These are phyloP conservation scores for Marasmius fiardii DNA, from an alignment of 1,284 basidiomycete genomes.

Conservation along the genomic window DNA sequence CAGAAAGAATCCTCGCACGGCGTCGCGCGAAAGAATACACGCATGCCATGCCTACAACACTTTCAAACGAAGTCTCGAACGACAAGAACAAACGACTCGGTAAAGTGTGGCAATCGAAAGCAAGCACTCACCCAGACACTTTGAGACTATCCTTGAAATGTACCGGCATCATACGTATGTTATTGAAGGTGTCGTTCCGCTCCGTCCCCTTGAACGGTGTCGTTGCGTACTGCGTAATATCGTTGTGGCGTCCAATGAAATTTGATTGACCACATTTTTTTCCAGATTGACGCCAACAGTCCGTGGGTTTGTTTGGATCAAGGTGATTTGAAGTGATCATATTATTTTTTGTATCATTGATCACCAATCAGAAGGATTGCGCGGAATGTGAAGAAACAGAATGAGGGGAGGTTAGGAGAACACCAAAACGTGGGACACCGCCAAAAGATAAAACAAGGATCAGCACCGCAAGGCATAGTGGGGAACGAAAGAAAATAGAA, in stretches of 20 bases:
- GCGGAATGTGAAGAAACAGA: background rate
- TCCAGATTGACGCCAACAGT: background rate
- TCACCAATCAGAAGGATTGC: background rate
- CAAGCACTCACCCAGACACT: slow-evolving; percentile 70
- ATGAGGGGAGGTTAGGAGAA: background rate
- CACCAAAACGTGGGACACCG: background rate
- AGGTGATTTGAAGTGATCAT: background rate
- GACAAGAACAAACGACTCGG: background rate
- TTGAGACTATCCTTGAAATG: slow-evolving; percentile 86
- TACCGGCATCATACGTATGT: slow-evolving; percentile 88
- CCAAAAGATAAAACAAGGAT: background rate
- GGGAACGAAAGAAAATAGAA: background rate
- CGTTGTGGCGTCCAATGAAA: background rate
- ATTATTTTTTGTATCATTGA: background rate
- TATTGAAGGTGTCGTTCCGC: slow-evolving; percentile 94
- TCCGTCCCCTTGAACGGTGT: slow-evolving; percentile 98
- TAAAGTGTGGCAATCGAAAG: background rate
- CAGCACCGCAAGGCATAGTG: background rate
- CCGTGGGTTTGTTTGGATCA: background rate
- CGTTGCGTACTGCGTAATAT: slow-evolving; percentile 75
- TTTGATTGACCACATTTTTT: background rate
- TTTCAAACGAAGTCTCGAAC: background rate
- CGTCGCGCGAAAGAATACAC: background rate
- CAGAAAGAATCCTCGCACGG: background rate
- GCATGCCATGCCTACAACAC: background rate